A percentile compares a stretch with the other conserved stretches of the same genome.
These are phyloP conservation scores for Aspergillus carlsbadensis DNA, from an alignment of 495 filamentous ascomycete species.

Conservation along the genomic window DNA sequence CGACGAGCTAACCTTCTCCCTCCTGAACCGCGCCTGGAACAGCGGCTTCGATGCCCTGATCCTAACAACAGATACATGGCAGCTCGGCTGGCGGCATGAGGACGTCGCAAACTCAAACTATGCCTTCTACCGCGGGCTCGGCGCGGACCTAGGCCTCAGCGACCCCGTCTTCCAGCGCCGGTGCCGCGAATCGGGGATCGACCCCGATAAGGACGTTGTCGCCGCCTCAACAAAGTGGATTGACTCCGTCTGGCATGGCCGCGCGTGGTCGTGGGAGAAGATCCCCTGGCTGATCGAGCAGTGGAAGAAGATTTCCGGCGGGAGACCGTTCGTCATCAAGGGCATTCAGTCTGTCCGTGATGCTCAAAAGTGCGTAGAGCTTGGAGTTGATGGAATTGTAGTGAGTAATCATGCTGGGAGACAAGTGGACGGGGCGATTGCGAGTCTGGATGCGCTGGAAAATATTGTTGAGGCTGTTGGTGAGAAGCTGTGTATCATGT, in stretches of 20 bases:
- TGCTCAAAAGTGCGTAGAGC: constrained; percentile 43
- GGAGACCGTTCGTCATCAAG: constrained; percentile 43
- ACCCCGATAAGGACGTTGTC: constrained; percentile 48
- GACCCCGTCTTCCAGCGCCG: constrained; percentile 59
- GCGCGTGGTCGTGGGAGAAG: constrained; percentile 59
- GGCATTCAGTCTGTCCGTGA: constrained; percentile 10
- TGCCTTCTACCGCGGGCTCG: constrained; percentile 38
- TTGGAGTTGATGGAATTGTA: constrained; percentile 55
- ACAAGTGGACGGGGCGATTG: constrained; percentile 62
- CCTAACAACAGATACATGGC: constrained; percentile 65
- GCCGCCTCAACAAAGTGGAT: constrained; percentile 60
- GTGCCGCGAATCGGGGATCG: constrained; percentile 49
- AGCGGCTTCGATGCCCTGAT: constrained; percentile 58
- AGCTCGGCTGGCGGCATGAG: constrained; percentile 64
- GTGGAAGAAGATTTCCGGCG: constrained; percentile 25
- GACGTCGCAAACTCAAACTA: constrained; percentile 52
- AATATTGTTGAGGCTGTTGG: constrained; percentile 55
- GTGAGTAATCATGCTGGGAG: constrained; percentile 62
- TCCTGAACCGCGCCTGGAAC: constrained; percentile 56
- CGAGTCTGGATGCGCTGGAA: constrained; percentile 60
- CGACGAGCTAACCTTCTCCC: constrained; percentile 25
- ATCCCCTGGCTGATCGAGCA: constrained; percentile 47
- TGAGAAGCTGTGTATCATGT: constrained; percentile 55
- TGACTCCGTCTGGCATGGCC: constrained; percentile 64
- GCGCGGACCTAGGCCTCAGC: constrained; percentile 55